Base-by-base conservation (phyloP, 441 rosid genomes). In the Manihot esculenta region DNA sequence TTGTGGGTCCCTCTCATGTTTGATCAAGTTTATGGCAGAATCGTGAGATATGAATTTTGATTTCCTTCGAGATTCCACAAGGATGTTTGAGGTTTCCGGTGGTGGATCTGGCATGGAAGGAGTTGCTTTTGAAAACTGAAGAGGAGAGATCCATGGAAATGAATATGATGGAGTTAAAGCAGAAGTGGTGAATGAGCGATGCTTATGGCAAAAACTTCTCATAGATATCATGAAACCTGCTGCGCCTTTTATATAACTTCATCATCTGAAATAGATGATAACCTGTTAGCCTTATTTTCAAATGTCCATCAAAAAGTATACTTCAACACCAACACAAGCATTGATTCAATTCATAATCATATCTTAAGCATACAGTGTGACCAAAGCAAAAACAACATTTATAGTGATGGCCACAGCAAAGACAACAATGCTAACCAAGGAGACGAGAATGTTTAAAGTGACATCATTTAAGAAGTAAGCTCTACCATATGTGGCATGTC, bases 71-170 rank as follows among this genome's bases (percentile, higher is more conserved):
- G 64, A 11, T 64, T 77, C 80, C 18, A 48, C 45, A 2, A 33
- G 49, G 51, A 66, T 20, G 67, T 72, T 58, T 62, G 84, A 72
- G n/a, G 73, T 67, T 73, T 82, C 68, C 0, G 77, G 69, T 27
- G 86, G 84, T 44, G 82, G 70, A 64, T 82, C 41, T 35, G 79
- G 75, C 51, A 74, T 70, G 45, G 62, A 62, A 26, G 27, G 26
- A 64, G 70, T 42, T 50, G 67, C 58, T 67, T 78, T 77, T 4
- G 72, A 61, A 58, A 70, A 41, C 69, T 70, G 78, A 63, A 87
- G 80, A 20, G 91, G 92, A 78, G 90, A 84, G 66, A 89, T 66
- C 94, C 97, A 86, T 81, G 90, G 91, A 54, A 84, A 71, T 14
- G 82, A 71, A 72, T 86, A 65, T 54, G 86, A 76, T 5, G 75